A percentile compares a stretch with the other conserved stretches of the same genome.
phyloP scores from a whole-genome alignment of 331 rosid genomes.

The Acacia concinna region DNA sequence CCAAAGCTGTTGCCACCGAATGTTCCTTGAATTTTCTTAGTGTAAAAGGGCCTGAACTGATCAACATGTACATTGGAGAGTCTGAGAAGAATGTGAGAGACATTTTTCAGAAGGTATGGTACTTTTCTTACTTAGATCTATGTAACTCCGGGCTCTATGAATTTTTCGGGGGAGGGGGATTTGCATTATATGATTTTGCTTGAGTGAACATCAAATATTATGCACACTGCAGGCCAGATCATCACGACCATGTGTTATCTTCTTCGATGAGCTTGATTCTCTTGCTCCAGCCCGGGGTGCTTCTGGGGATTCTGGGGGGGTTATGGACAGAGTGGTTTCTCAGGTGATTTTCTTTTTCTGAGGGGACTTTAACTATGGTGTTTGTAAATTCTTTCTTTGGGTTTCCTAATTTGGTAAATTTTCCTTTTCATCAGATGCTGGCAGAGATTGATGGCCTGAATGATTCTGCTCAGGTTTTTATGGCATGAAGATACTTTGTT shows the following conservation, averaged over 20 bases:
- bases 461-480: conserved; percentile 81
- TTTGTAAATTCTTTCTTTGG: conserved; percentile 8
- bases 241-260: conserved; percentile 96
- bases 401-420: conserved; percentile 28
- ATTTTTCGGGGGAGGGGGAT: not conserved
- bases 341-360: conserved; percentile 57
- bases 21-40: conserved; percentile 95
- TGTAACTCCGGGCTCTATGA: conserved; percentile 15
- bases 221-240: conserved; percentile 79
- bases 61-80: conserved; percentile 98
- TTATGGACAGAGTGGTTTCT: conserved; percentile 97
- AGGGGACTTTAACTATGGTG: conserved; percentile 7
- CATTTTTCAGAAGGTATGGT: conserved; percentile 80
- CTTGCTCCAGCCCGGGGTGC: conserved; percentile 99
- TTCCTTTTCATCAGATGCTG: conserved; percentile 71
- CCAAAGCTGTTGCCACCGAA: conserved; percentile 98
- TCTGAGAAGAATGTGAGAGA: conserved; percentile 93
- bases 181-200: conserved; percentile 34
- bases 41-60: conserved; percentile 95
- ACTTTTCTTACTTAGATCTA: conserved; percentile 25
- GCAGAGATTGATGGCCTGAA: conserved; percentile 94
- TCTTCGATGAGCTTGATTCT: conserved; percentile 95
- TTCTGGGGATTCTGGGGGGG: conserved; percentile 97
- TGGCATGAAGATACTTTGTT: conserved; percentile 15
- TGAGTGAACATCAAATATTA: conserved; percentile 14